Evolutionary conservation across 768 basidiomycete genomes (phyloP).

Genomic region (Mycena floridula): DNA sequence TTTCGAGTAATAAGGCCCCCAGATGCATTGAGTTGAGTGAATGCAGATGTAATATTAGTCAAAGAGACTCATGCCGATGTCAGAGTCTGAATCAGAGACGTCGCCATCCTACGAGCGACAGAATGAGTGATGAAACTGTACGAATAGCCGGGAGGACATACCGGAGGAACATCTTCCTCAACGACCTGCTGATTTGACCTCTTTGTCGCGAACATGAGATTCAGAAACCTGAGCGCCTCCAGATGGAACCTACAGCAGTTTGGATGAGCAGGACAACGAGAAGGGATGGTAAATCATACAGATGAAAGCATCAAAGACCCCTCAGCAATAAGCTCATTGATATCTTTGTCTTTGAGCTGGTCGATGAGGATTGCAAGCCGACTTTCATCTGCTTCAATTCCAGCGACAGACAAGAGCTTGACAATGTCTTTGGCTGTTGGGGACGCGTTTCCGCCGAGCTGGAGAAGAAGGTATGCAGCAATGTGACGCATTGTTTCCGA

Average conservation of each 20-base stretch:
- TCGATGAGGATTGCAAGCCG: constrained; percentile 78
- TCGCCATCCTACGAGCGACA: constrained; percentile 54
- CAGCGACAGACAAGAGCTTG: constrained; percentile 78
- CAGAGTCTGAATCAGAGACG: constrained; percentile 95
- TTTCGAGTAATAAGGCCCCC: too few relatives aligned
- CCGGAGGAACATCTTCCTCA: constrained; percentile 39
- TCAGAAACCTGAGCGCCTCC: constrained; percentile 78
- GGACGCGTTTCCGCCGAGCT: constrained; percentile 84
- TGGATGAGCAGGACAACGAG: too few relatives aligned
- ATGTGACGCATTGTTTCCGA: constrained; percentile 92
- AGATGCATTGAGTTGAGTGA: too few relatives aligned
- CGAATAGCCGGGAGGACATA: too few relatives aligned
- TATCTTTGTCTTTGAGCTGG: constrained; percentile 87
- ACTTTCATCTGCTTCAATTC: constrained; percentile 81
- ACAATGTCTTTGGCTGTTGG: constrained; percentile 86
- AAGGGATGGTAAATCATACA: constrained; percentile 52
- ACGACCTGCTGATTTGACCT: constrained; percentile 75
- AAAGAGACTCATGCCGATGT: constrained; percentile 99
- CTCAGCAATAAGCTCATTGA: constrained; percentile 88
- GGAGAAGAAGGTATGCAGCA: constrained; percentile 96
- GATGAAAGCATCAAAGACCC: constrained; percentile 93
- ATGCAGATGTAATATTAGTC: constrained; percentile 75
- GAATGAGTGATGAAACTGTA: too few relatives aligned
- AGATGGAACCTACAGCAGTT: constrained; percentile 48
- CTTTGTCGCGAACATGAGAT: constrained; percentile 63